These are phyloP conservation scores for Kalaharituber pfeilii DNA, from an alignment of 2,329 filamentous ascomycete species.

Conservation along the genomic window DNA sequence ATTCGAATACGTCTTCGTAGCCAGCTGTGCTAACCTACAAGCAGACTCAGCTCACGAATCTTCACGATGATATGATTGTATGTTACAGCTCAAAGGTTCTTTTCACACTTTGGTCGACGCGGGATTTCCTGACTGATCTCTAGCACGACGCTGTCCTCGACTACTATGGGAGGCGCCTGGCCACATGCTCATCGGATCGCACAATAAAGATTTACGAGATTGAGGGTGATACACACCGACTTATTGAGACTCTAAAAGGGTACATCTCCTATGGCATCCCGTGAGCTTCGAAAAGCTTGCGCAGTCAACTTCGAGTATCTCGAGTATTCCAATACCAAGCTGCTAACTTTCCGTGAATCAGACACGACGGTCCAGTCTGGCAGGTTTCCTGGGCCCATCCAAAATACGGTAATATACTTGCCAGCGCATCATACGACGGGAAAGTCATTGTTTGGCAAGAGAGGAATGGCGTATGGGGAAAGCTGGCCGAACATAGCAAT, in stretches of 20 bases:
- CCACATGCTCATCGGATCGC: slow-evolving; percentile 93
- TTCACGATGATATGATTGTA: slow-evolving; percentile 99
- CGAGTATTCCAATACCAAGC: too few relatives aligned
- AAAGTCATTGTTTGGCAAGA: slow-evolving; percentile 99
- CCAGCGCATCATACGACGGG: slow-evolving; percentile 88
- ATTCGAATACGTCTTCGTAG: too few relatives aligned
- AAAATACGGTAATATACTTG: slow-evolving; percentile 95
- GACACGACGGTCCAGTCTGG: slow-evolving; percentile 95
- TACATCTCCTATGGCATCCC: slow-evolving; percentile 30
- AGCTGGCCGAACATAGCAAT: slow-evolving; percentile 21
- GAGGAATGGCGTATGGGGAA: slow-evolving; percentile 32
- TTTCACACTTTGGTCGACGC: background rate
- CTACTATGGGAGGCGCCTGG: slow-evolving; percentile 91
- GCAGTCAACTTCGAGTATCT: too few relatives aligned
- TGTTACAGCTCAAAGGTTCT: slow-evolving; percentile 28
- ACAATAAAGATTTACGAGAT: slow-evolving; percentile 99
- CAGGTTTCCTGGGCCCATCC: slow-evolving; percentile 96
- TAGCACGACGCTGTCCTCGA: slow-evolving; percentile 96
- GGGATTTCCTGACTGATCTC: slow-evolving; percentile 17
- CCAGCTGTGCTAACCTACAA: background rate
- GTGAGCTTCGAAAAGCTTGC: background rate
- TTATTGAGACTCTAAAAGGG: slow-evolving; percentile 90
- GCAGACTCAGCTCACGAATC: slow-evolving; percentile 8
- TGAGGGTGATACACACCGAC: slow-evolving; percentile 74
- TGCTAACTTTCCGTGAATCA: slow-evolving; percentile 27